Conservation (phyloP, 176 grass and related monocot species). For the Leersia perrieri region DNA sequence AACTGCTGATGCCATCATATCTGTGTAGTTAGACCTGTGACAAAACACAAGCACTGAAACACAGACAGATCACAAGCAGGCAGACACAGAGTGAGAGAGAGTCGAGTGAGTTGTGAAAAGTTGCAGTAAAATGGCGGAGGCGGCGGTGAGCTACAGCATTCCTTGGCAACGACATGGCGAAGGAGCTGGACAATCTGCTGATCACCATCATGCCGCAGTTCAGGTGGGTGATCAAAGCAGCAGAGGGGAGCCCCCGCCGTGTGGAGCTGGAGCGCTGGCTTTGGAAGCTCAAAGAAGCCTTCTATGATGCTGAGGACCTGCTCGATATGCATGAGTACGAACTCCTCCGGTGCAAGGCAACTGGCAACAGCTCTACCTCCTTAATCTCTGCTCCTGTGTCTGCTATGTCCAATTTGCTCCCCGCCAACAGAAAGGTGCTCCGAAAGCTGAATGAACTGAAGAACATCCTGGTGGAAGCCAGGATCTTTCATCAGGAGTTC, state of each 20-base stretch:
- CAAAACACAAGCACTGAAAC: too few relatives aligned
- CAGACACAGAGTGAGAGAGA: too few relatives aligned
- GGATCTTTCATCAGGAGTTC: too few relatives aligned
- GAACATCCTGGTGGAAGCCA: too few relatives aligned
- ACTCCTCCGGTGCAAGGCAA: background rate
- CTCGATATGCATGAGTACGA: background rate
- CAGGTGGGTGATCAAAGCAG: background rate
- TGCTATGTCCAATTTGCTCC: background rate
- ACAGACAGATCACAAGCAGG: too few relatives aligned
- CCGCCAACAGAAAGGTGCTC: background rate
- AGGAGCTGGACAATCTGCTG: background rate
- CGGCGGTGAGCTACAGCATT: background rate
- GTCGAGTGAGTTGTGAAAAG: too few relatives aligned
- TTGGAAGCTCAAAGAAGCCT: background rate
- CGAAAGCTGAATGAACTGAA: too few relatives aligned
- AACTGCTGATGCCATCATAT: too few relatives aligned
- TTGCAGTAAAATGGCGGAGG: too few relatives aligned
- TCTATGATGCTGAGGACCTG: conserved; percentile 10
- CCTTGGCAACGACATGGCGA: background rate
- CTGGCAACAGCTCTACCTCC: too few relatives aligned
- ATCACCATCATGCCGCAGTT: background rate
- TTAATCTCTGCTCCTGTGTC: too few relatives aligned
- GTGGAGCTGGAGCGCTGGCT: background rate
- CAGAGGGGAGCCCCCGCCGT: background rate
- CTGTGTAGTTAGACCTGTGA: too few relatives aligned